phyloP scores from a whole-genome alignment of 1,139 yeast species.

The Hyphopichia wangnamkhiaoensis region DNA sequence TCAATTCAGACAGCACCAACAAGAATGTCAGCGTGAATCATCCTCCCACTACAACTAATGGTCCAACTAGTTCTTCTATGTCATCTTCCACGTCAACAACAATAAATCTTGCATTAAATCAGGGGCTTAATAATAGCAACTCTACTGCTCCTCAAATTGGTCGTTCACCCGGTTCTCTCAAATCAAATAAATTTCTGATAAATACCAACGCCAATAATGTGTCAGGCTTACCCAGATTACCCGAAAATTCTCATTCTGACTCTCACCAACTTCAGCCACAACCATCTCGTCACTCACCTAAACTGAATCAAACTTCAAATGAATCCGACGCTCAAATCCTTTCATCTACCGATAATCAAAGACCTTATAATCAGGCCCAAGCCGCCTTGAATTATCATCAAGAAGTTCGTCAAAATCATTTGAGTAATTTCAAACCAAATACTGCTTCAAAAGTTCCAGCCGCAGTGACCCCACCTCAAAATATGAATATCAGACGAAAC shows the following conservation, averaged over 20 bases:
- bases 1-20: too few relatives aligned
- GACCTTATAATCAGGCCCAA: constrained; percentile 3
- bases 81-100: constrained; percentile 5
- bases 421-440: constrained; percentile 10
- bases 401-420: constrained; percentile 14
- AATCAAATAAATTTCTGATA: too few relatives aligned
- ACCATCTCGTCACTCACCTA: too few relatives aligned
- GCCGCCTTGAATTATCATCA: constrained; percentile 14
- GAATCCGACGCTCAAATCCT: too few relatives aligned
- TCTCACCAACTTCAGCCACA: neutral
- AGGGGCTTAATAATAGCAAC: neutral
- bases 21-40: neutral
- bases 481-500: constrained; percentile 20
- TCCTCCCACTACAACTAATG: neutral
- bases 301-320: neutral
- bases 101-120: neutral
- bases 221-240: neutral
- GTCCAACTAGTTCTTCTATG: constrained; percentile 7
- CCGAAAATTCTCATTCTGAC: neutral
- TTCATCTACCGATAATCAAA: neutral
- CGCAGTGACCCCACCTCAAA: constrained; percentile 28
- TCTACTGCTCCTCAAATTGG: too few relatives aligned
- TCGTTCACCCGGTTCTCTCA: too few relatives aligned
- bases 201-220: neutral
- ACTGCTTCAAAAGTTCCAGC: constrained; percentile 17